Evolutionary conservation across 495 filamentous ascomycete species (phyloP).

Genomic region (Bombardia bombarda): DNA sequence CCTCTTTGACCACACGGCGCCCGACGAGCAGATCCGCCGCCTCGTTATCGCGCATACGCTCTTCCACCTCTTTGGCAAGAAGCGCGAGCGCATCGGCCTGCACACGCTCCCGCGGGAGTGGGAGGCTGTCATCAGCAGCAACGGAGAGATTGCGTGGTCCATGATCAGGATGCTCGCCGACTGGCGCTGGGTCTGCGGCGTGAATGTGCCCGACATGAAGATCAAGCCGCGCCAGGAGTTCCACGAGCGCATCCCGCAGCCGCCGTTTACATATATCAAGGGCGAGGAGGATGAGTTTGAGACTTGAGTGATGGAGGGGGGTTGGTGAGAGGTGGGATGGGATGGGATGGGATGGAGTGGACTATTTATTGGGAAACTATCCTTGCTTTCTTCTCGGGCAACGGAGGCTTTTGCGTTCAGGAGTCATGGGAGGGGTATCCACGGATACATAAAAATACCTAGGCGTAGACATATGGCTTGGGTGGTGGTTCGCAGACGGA

Average conservation of each 20-base stretch:
- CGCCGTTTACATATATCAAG: background rate
- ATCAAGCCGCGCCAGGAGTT: constrained; percentile 16
- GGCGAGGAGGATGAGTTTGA: background rate
- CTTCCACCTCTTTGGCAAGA: constrained; percentile 14
- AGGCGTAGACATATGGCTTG: too few relatives aligned
- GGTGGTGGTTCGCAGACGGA: too few relatives aligned
- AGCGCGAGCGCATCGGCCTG: constrained; percentile 3
- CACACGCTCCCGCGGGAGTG: constrained; percentile 10
- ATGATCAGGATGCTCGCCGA: constrained; percentile 20
- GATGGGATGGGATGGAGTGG: background rate
- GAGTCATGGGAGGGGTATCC: too few relatives aligned
- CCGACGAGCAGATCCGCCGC: constrained; percentile 14
- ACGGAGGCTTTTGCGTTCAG: too few relatives aligned
- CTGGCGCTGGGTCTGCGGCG: constrained; percentile 21
- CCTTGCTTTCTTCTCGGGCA: too few relatives aligned
- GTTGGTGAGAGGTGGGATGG: background rate
- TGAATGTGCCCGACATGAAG: constrained; percentile 18
- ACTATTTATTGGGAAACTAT: too few relatives aligned
- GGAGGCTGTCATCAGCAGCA: constrained; percentile 3
- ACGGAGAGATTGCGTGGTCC: constrained; percentile 6
- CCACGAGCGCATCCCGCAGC: constrained; percentile 10
- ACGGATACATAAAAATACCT: too few relatives aligned
- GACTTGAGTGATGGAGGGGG: background rate
- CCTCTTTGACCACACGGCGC: constrained; percentile 15
- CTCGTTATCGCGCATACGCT: constrained; percentile 15